Conservation (phyloP, 108 stramenopile species). For the Nannochloropsis salina region DNA sequence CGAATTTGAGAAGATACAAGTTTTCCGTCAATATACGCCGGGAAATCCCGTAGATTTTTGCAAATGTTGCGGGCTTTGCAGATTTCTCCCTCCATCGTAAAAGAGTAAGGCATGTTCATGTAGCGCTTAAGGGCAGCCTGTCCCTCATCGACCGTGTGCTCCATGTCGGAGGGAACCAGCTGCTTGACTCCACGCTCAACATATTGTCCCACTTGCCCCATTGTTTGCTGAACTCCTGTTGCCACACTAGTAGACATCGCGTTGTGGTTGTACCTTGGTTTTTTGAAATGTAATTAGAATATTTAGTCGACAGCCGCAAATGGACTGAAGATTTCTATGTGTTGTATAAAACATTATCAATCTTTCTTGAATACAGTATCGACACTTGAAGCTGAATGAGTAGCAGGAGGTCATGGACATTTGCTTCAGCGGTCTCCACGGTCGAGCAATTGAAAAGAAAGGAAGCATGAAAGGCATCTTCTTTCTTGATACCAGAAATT, state of each 20-base stretch:
- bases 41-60: background rate
- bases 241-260: background rate
- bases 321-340: background rate
- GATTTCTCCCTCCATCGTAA: background rate
- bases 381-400: no score
- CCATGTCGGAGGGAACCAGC: background rate
- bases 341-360: background rate
- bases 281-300: background rate
- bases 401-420: no score
- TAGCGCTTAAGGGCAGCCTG: background rate
- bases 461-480: no score
- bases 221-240: background rate
- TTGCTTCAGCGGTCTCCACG: no score
- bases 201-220: conserved; percentile 19
- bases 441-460: no score
- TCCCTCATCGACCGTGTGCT: background rate
- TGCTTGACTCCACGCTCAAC: background rate
- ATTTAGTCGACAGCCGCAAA: background rate
- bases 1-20: conserved; percentile 24
- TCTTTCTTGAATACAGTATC: no score
- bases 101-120: background rate
- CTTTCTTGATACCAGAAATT: no score
- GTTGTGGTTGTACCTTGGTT: background rate
- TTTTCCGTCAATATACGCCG: background rate
- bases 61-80: conserved; percentile 20